Conservation (phyloP, 2,329 filamentous ascomycete species). For the Phoma herbarum region DNA sequence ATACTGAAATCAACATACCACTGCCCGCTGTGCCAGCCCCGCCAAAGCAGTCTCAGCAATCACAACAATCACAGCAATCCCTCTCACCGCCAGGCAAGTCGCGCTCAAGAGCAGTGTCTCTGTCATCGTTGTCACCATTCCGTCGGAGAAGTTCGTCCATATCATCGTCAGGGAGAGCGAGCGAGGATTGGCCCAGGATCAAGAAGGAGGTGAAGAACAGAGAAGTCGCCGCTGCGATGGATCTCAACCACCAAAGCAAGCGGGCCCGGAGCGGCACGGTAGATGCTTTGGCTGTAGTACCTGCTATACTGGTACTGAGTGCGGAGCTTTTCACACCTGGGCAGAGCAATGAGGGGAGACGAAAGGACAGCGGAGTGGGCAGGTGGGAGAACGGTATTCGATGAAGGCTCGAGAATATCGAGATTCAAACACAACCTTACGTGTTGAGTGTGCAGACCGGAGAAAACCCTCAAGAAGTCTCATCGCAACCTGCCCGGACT, state of each 20-base stretch:
- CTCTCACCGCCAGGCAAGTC: conserved; percentile 20
- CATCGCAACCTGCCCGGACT: neutral
- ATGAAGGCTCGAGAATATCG: conserved; percentile 4
- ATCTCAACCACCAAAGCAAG: conserved; percentile 32
- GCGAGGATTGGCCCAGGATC: conserved; percentile 30
- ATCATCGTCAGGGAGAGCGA: conserved; percentile 17
- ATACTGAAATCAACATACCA: conserved; percentile 48
- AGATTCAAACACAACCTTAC: neutral
- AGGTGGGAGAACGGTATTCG: conserved; percentile 39
- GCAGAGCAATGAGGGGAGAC: conserved; percentile 14
- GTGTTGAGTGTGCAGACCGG: neutral
- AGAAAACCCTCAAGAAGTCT: neutral
- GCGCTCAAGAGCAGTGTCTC: conserved; percentile 33
- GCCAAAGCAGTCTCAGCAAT: conserved; percentile 7
- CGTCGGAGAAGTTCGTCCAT: conserved; percentile 27
- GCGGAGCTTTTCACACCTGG: conserved; percentile 49
- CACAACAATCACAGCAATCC: conserved; percentile 4
- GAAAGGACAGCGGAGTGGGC: conserved; percentile 32
- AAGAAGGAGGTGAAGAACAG: conserved; percentile 35
- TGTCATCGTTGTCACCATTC: conserved; percentile 38
- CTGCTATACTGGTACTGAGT: conserved; percentile 46
- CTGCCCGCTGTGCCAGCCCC: conserved; percentile 34
- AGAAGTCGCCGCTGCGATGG: conserved; percentile 38
- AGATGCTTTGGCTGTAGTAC: conserved; percentile 48
- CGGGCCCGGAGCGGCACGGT: conserved; percentile 36